A percentile compares a stretch with the other conserved stretches of the same genome.
Conservation (phyloP, 352 stramenopile genomes). For the Pythium guiyangense region DNA sequence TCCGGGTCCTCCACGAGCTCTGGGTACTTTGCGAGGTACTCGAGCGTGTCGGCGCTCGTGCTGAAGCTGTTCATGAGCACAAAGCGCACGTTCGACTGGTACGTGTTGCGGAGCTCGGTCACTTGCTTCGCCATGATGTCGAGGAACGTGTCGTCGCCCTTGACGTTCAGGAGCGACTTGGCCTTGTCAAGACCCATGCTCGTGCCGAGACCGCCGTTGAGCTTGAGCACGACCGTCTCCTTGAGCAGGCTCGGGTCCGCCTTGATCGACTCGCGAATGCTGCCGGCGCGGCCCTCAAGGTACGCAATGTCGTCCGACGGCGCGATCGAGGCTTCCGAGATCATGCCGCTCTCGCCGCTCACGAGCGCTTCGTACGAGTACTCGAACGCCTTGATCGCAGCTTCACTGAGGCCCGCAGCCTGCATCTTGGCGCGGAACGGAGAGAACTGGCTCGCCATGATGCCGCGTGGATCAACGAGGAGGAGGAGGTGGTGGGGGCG, state of each 20-base stretch:
- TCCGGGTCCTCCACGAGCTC: slow-evolving; percentile 92
- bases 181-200: slow-evolving; percentile 94
- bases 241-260: slow-evolving; percentile 69
- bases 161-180: slow-evolving; percentile 93
- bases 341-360: slow-evolving; percentile 94
- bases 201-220: slow-evolving; percentile 83
- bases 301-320: slow-evolving; percentile 77
- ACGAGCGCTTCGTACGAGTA: slow-evolving; percentile 96
- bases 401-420: slow-evolving; percentile 90
- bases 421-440: slow-evolving; percentile 96
- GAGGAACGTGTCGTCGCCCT: slow-evolving; percentile 93
- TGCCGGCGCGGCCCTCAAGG: slow-evolving; percentile 69
- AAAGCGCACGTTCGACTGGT: slow-evolving; percentile 91
- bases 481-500: slow-evolving; percentile 7
- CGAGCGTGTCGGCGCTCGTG: slow-evolving; percentile 79
- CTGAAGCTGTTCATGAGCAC: slow-evolving; percentile 90
- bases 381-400: slow-evolving; percentile 97
- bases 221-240: slow-evolving; percentile 86
- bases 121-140: slow-evolving; percentile 90
- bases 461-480: slow-evolving; percentile 1
- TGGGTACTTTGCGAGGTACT: slow-evolving; percentile 87
- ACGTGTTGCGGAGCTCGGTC: slow-evolving; percentile 92
- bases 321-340: slow-evolving; percentile 92
- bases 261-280: slow-evolving; percentile 73
- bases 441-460: slow-evolving; percentile 55